phyloP scores from a whole-genome alignment of 2,329 filamentous ascomycete genomes.

The Zarea fungicola region DNA sequence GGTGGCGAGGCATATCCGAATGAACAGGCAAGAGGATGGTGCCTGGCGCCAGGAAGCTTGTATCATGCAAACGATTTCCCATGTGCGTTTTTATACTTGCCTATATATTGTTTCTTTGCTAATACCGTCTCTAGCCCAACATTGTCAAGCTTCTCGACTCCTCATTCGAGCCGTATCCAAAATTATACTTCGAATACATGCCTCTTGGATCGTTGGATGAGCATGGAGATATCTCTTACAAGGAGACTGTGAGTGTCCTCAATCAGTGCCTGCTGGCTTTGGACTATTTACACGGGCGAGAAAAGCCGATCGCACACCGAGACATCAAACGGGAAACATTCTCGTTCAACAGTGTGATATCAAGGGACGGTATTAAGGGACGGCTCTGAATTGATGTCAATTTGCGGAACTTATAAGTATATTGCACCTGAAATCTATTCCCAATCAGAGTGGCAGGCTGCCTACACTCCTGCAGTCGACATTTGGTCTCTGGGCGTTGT shows the following conservation, averaged over 20 bases:
- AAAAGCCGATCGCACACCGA: slow-evolving; percentile 66
- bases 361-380: slow-evolving; percentile 81
- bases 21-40: neutral
- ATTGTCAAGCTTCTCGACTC: neutral
- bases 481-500: slow-evolving; percentile 91
- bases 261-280: slow-evolving; percentile 17
- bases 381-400: slow-evolving; percentile 82
- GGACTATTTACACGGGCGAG: slow-evolving; percentile 14
- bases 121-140: too few species aligned
- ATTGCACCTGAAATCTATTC: slow-evolving; percentile 74
- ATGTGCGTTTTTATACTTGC: slow-evolving; percentile 19
- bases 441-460: slow-evolving; percentile 20
- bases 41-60: slow-evolving; percentile 19
- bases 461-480: slow-evolving; percentile 85
- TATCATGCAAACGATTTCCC: slow-evolving; percentile 20
- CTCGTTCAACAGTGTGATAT: slow-evolving; percentile 59
- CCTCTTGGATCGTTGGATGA: neutral
- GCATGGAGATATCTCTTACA: slow-evolving; percentile 10
- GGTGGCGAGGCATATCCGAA: slow-evolving; percentile 1
- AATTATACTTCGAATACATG: neutral
- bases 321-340: slow-evolving; percentile 93
- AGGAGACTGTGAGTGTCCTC: slow-evolving; percentile 15
- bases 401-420: slow-evolving; percentile 84
- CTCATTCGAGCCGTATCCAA: neutral
- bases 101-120: too few species aligned